Evolutionary conservation across 2,329 filamentous ascomycete genomes (phyloP).

Genomic region (Penicillium italicum): DNA sequence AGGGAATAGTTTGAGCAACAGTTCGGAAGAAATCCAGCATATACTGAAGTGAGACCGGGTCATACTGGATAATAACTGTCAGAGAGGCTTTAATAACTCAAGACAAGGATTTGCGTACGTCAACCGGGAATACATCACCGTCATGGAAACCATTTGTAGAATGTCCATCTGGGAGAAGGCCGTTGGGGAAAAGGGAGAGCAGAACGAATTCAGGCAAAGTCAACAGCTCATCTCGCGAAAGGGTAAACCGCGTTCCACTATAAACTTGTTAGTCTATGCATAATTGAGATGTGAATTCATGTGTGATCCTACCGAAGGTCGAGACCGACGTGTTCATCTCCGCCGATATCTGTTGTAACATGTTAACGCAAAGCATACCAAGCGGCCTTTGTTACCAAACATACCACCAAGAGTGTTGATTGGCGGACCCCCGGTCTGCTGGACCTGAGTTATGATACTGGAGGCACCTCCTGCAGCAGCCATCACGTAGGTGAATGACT

Average conservation of each 20-base stretch:
- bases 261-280: constrained; percentile 1
- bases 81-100: neutral
- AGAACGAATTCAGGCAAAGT: constrained; percentile 97
- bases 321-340: constrained; percentile 91
- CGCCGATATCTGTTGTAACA: constrained; percentile 62
- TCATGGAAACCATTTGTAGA: constrained; percentile 83
- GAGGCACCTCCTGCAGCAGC: constrained; percentile 92
- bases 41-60: constrained; percentile 92
- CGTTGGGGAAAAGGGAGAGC: constrained; percentile 95
- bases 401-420: constrained; percentile 84
- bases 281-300: neutral
- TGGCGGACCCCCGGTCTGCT: constrained; percentile 80
- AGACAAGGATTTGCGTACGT: constrained; percentile 62
- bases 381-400: neutral
- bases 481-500: constrained; percentile 95
- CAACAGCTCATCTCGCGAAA: constrained; percentile 90
- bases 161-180: constrained; percentile 93
- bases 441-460: constrained; percentile 99
- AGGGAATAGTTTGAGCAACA: constrained; percentile 86
- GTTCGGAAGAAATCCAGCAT: constrained; percentile 98
- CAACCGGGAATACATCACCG: constrained; percentile 91
- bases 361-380: neutral
- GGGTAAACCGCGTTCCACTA: constrained; percentile 87
- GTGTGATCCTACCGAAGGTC: constrained; percentile 71
- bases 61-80: constrained; percentile 63